A percentile compares a stretch with the other conserved stretches of the same genome.
These are phyloP conservation scores for Xerocomus potaroensis DNA, from an alignment of 768 basidiomycete genomes.

Conservation along the genomic window DNA sequence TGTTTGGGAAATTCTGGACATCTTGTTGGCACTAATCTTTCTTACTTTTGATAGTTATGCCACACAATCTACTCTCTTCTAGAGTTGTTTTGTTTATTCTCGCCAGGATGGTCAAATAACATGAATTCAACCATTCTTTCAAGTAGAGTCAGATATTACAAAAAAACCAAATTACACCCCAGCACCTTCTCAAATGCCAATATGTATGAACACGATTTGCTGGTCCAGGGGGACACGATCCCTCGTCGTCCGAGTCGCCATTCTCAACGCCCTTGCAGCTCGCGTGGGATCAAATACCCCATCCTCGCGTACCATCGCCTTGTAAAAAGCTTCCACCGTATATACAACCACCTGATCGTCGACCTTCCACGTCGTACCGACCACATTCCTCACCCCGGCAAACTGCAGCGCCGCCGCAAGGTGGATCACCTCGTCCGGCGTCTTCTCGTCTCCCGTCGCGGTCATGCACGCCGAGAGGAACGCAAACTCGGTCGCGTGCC, in stretches of 20 bases:
- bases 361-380: constrained; percentile 32
- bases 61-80: too few relatives aligned
- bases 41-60: too few relatives aligned
- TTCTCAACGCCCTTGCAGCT: constrained; percentile 14
- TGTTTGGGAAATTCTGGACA: too few relatives aligned
- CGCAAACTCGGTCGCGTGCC: constrained; percentile 20
- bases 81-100: too few relatives aligned
- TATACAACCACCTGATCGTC: constrained; percentile 13
- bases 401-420: constrained; percentile 30
- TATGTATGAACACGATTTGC: constrained; percentile 20
- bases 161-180: too few relatives aligned
- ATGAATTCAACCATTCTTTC: too few relatives aligned
- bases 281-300: constrained; percentile 16
- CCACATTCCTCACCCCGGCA: constrained; percentile 24
- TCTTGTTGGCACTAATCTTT: too few relatives aligned
- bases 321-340: constrained; percentile 18
- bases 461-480: constrained; percentile 32
- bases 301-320: constrained; percentile 10
- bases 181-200: constrained; percentile 7
- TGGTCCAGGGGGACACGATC: constrained; percentile 19
- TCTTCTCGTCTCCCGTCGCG: constrained; percentile 19
- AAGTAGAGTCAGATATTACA: too few relatives aligned
- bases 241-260: constrained; percentile 7
- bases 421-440: constrained; percentile 29
- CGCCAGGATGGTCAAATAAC: too few relatives aligned